Evolutionary conservation across 768 basidiomycete species (phyloP).

Genomic region (Kwoniella sp.): DNA sequence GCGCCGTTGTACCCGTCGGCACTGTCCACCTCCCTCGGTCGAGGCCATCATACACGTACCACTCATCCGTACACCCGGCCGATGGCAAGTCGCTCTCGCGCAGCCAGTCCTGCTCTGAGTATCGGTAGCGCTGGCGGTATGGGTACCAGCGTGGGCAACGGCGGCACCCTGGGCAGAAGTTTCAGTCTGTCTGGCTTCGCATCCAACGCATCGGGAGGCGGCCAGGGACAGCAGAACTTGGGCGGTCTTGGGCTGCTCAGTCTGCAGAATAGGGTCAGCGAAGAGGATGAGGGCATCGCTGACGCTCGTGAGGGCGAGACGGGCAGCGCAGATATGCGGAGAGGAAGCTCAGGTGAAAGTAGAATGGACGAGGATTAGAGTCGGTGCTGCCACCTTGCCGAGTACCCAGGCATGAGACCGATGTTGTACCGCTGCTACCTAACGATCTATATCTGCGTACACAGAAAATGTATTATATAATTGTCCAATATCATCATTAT

Average conservation of each 20-base stretch:
- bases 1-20: constrained; percentile 18
- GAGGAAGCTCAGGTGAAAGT: constrained; percentile 19
- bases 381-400: no score
- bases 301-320: constrained; percentile 13
- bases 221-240: constrained; percentile 14
- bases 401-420: no score
- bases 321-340: constrained; percentile 23
- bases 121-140: constrained; percentile 36
- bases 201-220: constrained; percentile 9
- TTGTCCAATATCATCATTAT: no score
- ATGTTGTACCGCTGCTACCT: no score
- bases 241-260: constrained; percentile 41
- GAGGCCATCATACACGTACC: constrained; percentile 7
- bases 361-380: constrained; percentile 42
- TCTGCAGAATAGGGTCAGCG: constrained; percentile 16
- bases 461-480: no score
- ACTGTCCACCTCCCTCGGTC: constrained; percentile 5
- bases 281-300: constrained; percentile 14
- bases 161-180: not conserved
- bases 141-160: constrained; percentile 15
- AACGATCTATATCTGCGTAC: no score
- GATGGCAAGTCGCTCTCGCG: constrained; percentile 29
- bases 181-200: constrained; percentile 4
- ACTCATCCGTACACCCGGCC: constrained; percentile 33
- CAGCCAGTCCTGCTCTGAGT: constrained; percentile 37